Base-by-base conservation (phyloP, 2,329 filamentous ascomycete species). In the Calycina herbarum region DNA sequence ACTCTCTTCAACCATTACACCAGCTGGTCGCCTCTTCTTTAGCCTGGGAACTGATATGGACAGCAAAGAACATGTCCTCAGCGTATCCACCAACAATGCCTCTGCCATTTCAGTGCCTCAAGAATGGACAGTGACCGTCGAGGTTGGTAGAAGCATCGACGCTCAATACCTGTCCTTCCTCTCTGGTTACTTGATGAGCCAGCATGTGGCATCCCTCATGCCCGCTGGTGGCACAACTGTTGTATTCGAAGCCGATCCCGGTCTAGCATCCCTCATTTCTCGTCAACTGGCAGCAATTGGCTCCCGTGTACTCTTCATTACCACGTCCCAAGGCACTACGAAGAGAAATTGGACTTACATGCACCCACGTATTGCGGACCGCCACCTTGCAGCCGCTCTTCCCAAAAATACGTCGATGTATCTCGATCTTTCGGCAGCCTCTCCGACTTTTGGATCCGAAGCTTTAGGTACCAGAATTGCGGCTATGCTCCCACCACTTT, bases 1-100 rank as follows among this genome's bases (percentile, higher is more conserved):
- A 13, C 31, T 42, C 13, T 48, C 64, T 5, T 31, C 60, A 20
- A 66, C 56, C 29, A 24, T 66, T 42, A 63, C 58, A 33, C 57
- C 61, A 10, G 56, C 59, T 33, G 64, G 64, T 8, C 64, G 29
- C 20, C 31, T 66, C 15, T 61, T 51, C 64, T 45, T 66, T 13
- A 57, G 54, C 54, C 11, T 57, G 15, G n/a, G 54, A 24, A 24
- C 54, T 24, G 31, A 33, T 33, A 4, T 57, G 15, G 54, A 7
- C 11, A 20, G 17, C n/a, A 4, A 24, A 20, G 54, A 15, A 13
- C 17, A 4, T 17, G 54, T 48, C 13, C 42, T 48, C n/a, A 4
- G 13, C 15, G 15, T 20, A 5, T 48, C 42, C 5, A 20, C 13
- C 15, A 15, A 48, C n/a, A 15, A 48, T 20, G 15, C 13, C 15